Base-by-base conservation (phyloP, 345 rosid species). In the Brassica juncea region DNA sequence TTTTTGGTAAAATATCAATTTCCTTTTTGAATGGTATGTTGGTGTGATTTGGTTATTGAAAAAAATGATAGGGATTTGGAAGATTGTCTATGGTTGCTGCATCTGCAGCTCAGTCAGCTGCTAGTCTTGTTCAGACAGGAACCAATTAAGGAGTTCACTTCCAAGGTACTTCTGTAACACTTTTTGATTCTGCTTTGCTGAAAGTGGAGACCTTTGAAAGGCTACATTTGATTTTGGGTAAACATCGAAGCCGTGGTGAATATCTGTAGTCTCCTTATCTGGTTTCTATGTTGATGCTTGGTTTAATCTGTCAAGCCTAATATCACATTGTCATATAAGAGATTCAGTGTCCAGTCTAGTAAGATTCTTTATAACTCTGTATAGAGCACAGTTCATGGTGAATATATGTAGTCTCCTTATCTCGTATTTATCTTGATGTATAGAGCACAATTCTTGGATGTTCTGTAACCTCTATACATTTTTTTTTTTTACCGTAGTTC, bases 61-160 rank as follows among this genome's bases (percentile, higher is more conserved):
- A 49, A 34, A 34, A 2, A 30, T 65, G 39, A 47, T 59, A 95
- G 99, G 97, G 99, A 8, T 74, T 95, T 8, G 99, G 98, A 62
- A 89, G 19, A 19, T 19, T 19, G 19, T 19, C 19, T 19, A 19
- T 19, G 19, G 19, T 19, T 19, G 19, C 19, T 0, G 86, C 91
- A 14, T 91, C 97, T 15, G 97, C 82, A 42, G 82, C 82, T 72
- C 77, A 78, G 10, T 78, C 77, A 79, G 77, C 99, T 64, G 98
- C 99, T 0, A 91, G 32, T 89, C 98, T 82, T 79, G 97, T 94
- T 82, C 97, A 79, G 3, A 66, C 82, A 7, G 78, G 82, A 44
- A 79, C 82, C 11, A 79, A 35, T 19, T 19, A 19, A 19, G 32
- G 82, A 79, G 34, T 79, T 79, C 42, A 79, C 82, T 31, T 79